Base-by-base conservation (phyloP, 2,329 filamentous ascomycete species). In the Botrytis tulipae region DNA sequence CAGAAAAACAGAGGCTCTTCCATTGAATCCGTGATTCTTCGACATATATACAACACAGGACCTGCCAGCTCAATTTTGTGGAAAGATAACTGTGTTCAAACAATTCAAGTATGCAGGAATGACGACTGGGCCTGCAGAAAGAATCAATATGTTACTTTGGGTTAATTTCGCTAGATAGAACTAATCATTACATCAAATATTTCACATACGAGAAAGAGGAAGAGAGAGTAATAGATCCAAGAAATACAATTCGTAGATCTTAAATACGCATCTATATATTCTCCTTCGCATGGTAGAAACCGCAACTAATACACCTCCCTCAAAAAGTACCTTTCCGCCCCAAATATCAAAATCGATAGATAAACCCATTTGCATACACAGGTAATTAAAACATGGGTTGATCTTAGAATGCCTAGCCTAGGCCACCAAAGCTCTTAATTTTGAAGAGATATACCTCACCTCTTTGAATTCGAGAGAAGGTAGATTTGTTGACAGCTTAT, bases 401-500 rank as follows among this genome's bases (percentile, higher is more conserved):
- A 29, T 18, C 3, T 16, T 8, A 29, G 8, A 29, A 29, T 29
- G 6, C 14, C 25, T 29, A 5, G n/a, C 6, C 0, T 29, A 16
- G 51, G 51, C 12, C 51, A n/a, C 14, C n/a, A 29, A 54, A 57
- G 14, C 14, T 57, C n/a, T 57, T 14, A 9, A 4, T 7, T 57
- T 16, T 3, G 14, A 57, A 29, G n/a, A 1, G 5, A 0, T 32
- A 18, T 9, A 8, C n/a, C 16, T 57, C 51, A 4, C 0, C 14
- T 18, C 14, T 57, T 18, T 6, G 1, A 18, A 57, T 18, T 32
- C 4, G 51, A 29, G 51, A 57, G 51, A 0, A 0, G 7, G 6
- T 29, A 4, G 14, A 9, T 9, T 18, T 32, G 9, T 57, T 57
- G 51, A 16, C n/a, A 57, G 14, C 14, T 57, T 57, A 16, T 57